A percentile compares a stretch with the other conserved stretches of the same genome.
These are phyloP conservation scores for Metarhizium brunneum DNA, from an alignment of 2,329 filamentous ascomycete genomes.

Conservation along the genomic window DNA sequence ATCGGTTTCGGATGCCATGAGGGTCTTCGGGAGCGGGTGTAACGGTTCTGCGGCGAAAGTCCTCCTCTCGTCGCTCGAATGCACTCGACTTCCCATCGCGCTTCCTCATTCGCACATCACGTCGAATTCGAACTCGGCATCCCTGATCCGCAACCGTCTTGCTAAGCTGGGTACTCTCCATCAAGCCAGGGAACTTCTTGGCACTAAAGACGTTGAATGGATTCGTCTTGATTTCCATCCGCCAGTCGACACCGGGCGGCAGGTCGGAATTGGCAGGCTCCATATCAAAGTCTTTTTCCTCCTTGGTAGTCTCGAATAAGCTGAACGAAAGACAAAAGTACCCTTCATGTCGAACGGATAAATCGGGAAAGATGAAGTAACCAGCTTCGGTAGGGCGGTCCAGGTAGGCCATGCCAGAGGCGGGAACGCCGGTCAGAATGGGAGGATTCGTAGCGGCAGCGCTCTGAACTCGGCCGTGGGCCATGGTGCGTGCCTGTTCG, in stretches of 20 bases:
- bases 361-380: conserved; percentile 96
- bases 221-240: conserved; percentile 80
- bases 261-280: conserved; percentile 37
- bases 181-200: conserved; percentile 95
- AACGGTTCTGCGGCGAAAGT: conserved; percentile 35
- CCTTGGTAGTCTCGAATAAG: conserved; percentile 88
- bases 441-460: conserved; percentile 63
- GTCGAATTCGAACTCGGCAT: conserved; percentile 88
- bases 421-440: conserved; percentile 86
- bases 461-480: conserved; percentile 65
- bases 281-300: conserved; percentile 66
- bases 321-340: conserved; percentile 87
- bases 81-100: conserved; percentile 59
- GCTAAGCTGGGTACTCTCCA: conserved; percentile 81
- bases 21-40: conserved; percentile 25
- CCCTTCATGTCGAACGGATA: conserved; percentile 92
- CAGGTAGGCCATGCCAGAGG: conserved; percentile 91
- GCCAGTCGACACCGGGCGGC: conserved; percentile 58
- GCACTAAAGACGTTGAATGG: conserved; percentile 89
- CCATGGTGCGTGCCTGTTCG: conserved; percentile 75
- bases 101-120: conserved; percentile 87
- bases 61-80: conserved; percentile 55
- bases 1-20: conserved; percentile 40
- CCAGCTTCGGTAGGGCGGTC: conserved; percentile 73
- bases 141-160: conserved; percentile 92